Evolutionary conservation across 345 rosid species (phyloP), one percentile per base, ranked within the genome.

Genomic region (Arabidopsis arenosa): DNA sequence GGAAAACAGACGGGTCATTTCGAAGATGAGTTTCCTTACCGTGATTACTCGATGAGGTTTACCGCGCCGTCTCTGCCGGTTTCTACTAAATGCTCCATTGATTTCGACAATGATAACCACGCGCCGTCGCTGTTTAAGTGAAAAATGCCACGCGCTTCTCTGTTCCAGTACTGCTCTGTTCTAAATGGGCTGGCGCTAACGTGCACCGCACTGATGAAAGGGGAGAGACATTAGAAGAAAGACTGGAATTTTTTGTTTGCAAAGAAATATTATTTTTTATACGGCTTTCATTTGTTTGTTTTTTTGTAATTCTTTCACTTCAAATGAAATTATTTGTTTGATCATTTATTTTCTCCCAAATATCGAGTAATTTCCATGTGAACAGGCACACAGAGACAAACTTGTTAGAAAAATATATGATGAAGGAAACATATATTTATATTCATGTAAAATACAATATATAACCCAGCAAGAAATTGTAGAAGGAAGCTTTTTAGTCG

Each of bases 21-120:
- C 41, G 87, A 82, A 23, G 82, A 80, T 9, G 86, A 78, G 63
- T 69, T 52, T 30, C 33, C 67, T 9, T 59, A 75, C 12, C 75
- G 86, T 26, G 86, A 80, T 52, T 89, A 87, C 73, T 84, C 91
- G 6, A 75, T 79, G 11, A 68, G 89, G 79, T 87, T 81, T 66
- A 75, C 87, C 12, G 32, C 75, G 6, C 78, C 88, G 11, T 78
- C 81, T 66, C 65, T 86, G 12, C 89, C 87, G 21, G 71, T 75
- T 2, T 86, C 87, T 7, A 45, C 83, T 2, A 84, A 83, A 68
- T 33, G 70, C 61, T 82, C 86, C 37, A 30, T 80, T 48, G 87
- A 85, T 79, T 74, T 81, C 28, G 88, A 68, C 17, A 69, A 72
- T 7, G 86, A 67, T 8, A 35, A 1, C 11, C 39, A 68, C 62